Percentiles rank a stretch among this genome's conserved stretches.
phyloP scores from a whole-genome alignment of 192 early-diverging fungal species.

The Helicostylum pulchrum region DNA sequence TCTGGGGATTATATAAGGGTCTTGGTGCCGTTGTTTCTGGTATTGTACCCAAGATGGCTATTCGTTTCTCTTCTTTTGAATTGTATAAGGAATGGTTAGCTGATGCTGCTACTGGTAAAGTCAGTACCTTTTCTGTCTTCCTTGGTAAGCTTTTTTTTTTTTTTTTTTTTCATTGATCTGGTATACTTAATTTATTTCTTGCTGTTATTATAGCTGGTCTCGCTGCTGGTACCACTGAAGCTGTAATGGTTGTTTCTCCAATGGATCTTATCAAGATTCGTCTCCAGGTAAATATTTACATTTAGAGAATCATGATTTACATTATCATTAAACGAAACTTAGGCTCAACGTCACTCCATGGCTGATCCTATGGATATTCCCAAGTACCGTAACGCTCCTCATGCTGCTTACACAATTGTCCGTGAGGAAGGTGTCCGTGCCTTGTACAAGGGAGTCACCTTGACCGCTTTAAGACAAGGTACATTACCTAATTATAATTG shows the following conservation, averaged over 20 bases:
- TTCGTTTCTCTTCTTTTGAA: slow-evolving; percentile 96
- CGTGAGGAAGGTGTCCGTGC: slow-evolving; percentile 85
- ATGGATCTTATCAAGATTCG: slow-evolving; percentile 99
- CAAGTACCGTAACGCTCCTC: slow-evolving; percentile 93
- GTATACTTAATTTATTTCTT: slow-evolving; percentile 8
- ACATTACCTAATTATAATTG: slow-evolving; percentile 10
- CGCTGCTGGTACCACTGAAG: slow-evolving; percentile 90
- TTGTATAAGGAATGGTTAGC: slow-evolving; percentile 83
- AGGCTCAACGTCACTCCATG: slow-evolving; percentile 90
- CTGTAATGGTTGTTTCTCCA: slow-evolving; percentile 91
- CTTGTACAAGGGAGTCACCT: slow-evolving; percentile 90
- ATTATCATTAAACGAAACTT: not conserved
- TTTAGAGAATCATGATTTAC: no score
- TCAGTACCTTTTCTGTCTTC: slow-evolving; percentile 67
- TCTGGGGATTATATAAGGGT: slow-evolving; percentile 93
- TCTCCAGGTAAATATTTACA: slow-evolving; percentile 55
- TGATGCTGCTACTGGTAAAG: slow-evolving; percentile 55
- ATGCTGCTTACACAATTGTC: slow-evolving; percentile 88
- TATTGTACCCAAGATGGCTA: slow-evolving; percentile 99
- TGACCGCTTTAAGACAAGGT: slow-evolving; percentile 92
- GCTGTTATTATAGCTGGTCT: slow-evolving; percentile 68
- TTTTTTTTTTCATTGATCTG: not conserved
- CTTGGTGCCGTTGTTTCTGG: slow-evolving; percentile 93
- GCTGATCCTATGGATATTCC: slow-evolving; percentile 94
- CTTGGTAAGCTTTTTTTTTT: slow-evolving; percentile 48